A percentile compares a stretch with the other conserved stretches of the same genome.
These are phyloP conservation scores for Endothia cerciana DNA, from an alignment of 2,329 filamentous ascomycete species.

Conservation along the genomic window DNA sequence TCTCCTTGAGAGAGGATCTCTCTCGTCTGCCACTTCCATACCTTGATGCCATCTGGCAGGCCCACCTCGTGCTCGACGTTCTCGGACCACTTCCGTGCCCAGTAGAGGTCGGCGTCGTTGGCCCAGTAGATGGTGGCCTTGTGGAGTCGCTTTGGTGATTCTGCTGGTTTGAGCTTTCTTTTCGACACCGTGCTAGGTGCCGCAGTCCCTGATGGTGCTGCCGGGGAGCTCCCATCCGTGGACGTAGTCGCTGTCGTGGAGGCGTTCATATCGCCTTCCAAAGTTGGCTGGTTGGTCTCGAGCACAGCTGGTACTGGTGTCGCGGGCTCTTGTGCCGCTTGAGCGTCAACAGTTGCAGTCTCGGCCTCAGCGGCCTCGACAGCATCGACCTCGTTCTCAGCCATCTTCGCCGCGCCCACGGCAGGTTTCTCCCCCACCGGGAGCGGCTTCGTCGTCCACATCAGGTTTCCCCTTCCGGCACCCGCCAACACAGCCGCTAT, in stretches of 20 bases:
- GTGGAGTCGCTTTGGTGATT: slow-evolving; percentile 37
- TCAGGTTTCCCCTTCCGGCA: slow-evolving; percentile 54
- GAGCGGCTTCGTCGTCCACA: slow-evolving; percentile 37
- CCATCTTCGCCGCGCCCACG: slow-evolving; percentile 15
- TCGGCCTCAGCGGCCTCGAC: not conserved
- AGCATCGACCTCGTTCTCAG: slow-evolving; percentile 3
- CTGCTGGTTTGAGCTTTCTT: slow-evolving; percentile 1
- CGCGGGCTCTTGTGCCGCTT: not conserved
- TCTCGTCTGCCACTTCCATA: slow-evolving; percentile 24
- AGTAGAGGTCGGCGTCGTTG: slow-evolving; percentile 51
- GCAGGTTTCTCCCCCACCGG: slow-evolving; percentile 3
- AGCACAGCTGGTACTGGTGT: not conserved
- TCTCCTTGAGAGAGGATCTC: slow-evolving; percentile 12
- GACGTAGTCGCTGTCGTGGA: not conserved
- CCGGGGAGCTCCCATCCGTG: not conserved
- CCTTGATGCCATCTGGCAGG: slow-evolving; percentile 35
- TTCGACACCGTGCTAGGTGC: slow-evolving; percentile 8
- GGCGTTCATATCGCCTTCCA: slow-evolving; percentile 25
- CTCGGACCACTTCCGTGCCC: slow-evolving; percentile 52
- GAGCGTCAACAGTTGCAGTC: not conserved
- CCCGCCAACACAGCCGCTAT: slow-evolving; percentile 62
- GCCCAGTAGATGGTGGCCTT: slow-evolving; percentile 56
- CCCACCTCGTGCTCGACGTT: slow-evolving; percentile 58
- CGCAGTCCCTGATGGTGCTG: not conserved
- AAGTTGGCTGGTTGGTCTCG: not conserved